These are phyloP conservation scores for Diophrys sp. DNA, from an alignment of 73 alveolate genomes.

Conservation along the genomic window DNA sequence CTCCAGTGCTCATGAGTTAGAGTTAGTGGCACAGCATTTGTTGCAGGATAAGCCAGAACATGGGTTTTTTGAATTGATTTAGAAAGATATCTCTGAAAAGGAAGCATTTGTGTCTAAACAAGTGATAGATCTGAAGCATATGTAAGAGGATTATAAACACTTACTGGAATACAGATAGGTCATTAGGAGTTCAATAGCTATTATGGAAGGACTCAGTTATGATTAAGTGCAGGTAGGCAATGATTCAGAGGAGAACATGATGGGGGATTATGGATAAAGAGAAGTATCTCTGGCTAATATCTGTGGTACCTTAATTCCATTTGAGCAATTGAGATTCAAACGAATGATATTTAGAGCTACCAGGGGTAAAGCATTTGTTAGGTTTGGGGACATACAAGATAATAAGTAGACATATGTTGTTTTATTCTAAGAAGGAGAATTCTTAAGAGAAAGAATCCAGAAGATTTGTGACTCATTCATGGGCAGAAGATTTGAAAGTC, in stretches of 20 bases:
- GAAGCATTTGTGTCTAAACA: conserved; percentile 28
- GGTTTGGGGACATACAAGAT: conserved; percentile 50
- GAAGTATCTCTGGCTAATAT: conserved; percentile 74
- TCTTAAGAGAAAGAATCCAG: conserved; percentile 67
- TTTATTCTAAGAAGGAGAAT: conserved; percentile 81
- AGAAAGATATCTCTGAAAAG: conserved; percentile 12
- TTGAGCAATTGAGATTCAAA: conserved; percentile 75
- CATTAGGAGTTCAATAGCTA: conserved; percentile 33
- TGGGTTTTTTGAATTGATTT: conserved; percentile 17
- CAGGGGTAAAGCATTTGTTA: conserved; percentile 74
- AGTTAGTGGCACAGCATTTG: background rate
- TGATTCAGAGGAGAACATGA: background rate
- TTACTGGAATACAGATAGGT: conserved; percentile 49
- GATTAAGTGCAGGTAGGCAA: background rate
- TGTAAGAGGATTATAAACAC: conserved; percentile 35
- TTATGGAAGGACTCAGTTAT: conserved; percentile 16
- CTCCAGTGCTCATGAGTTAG: too few species aligned
- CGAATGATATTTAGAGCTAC: conserved; percentile 85
- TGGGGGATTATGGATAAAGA: conserved; percentile 22
- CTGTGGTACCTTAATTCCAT: conserved; percentile 80
- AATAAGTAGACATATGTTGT: conserved; percentile 66
- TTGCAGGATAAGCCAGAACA: background rate
- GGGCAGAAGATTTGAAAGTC: conserved; percentile 33
- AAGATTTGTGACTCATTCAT: conserved; percentile 84
- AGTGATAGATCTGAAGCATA: conserved; percentile 14